These are phyloP conservation scores for Guillardia theta DNA, from an alignment of 78 protist genomes.

Conservation along the genomic window DNA sequence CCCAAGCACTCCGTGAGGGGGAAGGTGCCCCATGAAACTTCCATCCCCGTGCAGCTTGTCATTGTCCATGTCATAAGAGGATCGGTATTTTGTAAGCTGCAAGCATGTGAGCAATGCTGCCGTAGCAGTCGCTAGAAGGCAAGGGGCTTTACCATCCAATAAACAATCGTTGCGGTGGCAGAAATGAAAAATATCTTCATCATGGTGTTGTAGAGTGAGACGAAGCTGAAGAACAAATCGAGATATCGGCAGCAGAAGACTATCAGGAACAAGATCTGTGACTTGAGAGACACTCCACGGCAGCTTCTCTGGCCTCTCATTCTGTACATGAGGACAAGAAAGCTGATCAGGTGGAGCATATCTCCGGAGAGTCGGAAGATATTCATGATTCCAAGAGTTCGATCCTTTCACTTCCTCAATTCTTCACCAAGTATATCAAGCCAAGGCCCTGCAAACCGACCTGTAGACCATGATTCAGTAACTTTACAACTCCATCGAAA, in stretches of 20 bases:
- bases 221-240: constrained; percentile 57
- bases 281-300: constrained; percentile 47
- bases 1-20: not conserved
- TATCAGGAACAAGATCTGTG: constrained; percentile 33
- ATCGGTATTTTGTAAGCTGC: not conserved
- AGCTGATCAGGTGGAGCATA: constrained; percentile 66
- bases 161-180: constrained; percentile 24
- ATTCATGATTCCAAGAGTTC: constrained; percentile 62
- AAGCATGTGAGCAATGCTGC: not conserved
- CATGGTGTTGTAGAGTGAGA: constrained; percentile 48
- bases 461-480: no score
- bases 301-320: constrained; percentile 46
- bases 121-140: not conserved
- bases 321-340: constrained; percentile 62
- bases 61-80: not conserved
- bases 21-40: not conserved
- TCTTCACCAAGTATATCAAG: not conserved
- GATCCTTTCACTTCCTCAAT: not conserved
- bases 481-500: no score
- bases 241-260: constrained; percentile 20
- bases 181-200: constrained; percentile 48
- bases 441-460: no score
- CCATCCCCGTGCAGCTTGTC: not conserved
- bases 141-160: not conserved
- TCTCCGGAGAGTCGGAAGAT: constrained; percentile 80